A percentile compares a stretch with the other conserved stretches of the same genome.
Conservation (phyloP, 768 basidiomycete genomes). For the Wakefieldia striispora region DNA sequence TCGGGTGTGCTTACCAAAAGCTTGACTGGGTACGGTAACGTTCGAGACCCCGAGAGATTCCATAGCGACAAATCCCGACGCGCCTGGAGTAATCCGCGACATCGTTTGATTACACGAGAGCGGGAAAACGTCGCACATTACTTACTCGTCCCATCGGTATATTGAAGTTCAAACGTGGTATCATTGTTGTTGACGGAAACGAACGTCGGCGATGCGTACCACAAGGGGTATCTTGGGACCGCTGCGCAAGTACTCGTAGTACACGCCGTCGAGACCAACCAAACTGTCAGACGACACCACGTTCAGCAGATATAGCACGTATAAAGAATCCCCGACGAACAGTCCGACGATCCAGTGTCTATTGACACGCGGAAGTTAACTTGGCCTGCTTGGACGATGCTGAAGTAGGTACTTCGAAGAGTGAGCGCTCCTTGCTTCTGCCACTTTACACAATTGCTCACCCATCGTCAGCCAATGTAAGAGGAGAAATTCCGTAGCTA, state of each 20-base stretch:
- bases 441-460: constrained; percentile 39
- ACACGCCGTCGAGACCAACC: constrained; percentile 68
- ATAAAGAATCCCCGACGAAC: constrained; percentile 14
- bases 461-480: constrained; percentile 48
- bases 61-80: constrained; percentile 66
- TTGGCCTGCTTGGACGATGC: constrained; percentile 55
- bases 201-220: constrained; percentile 66
- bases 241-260: constrained; percentile 48
- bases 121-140: constrained; percentile 4
- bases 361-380: constrained; percentile 67
- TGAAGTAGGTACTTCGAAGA: constrained; percentile 60
- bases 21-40: constrained; percentile 57
- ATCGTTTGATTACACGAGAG: neutral
- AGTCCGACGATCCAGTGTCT: constrained; percentile 62
- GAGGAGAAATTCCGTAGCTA: constrained; percentile 39
- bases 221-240: constrained; percentile 70
- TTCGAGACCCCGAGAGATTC: constrained; percentile 63
- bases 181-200: constrained; percentile 56
- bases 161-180: constrained; percentile 58
- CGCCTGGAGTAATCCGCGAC: constrained; percentile 39
- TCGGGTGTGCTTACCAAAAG: constrained; percentile 52
- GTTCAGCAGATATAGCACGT: neutral
- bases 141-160: constrained; percentile 70
- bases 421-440: constrained; percentile 5
- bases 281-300: constrained; percentile 44